Evolutionary conservation across 2,329 filamentous ascomycete genomes (phyloP).

Genomic region (Camillea tinctor): DNA sequence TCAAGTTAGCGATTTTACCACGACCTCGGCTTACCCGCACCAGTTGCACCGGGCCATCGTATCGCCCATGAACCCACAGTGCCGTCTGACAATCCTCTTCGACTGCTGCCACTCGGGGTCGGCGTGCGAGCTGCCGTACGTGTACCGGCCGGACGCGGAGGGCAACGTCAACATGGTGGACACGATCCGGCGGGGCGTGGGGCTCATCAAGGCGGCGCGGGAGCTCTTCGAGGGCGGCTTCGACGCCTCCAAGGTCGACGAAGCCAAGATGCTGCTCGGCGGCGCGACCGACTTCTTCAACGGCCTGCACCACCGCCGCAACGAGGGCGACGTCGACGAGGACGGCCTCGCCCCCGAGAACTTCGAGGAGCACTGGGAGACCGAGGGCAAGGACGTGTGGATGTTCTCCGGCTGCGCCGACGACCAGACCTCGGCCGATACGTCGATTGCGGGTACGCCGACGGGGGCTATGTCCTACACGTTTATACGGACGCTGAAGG

Average conservation of each 20-base stretch:
- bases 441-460: constrained; percentile 34
- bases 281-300: constrained; percentile 55
- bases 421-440: constrained; percentile 40
- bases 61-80: constrained; percentile 47
- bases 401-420: constrained; percentile 42
- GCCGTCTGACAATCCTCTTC: constrained; percentile 55
- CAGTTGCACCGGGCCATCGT: constrained; percentile 52
- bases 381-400: constrained; percentile 40
- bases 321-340: constrained; percentile 40
- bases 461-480: constrained; percentile 41
- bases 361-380: constrained; percentile 40
- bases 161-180: constrained; percentile 56
- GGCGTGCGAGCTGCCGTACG: constrained; percentile 56
- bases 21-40: too few species aligned
- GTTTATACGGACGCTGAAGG: constrained; percentile 33
- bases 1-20: constrained; percentile 1
- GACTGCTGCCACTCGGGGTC: constrained; percentile 63
- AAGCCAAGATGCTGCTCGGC: constrained; percentile 51
- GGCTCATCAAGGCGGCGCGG: constrained; percentile 48
- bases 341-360: constrained; percentile 45
- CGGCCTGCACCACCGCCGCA: constrained; percentile 45
- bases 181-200: constrained; percentile 50
- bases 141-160: constrained; percentile 55
- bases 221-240: constrained; percentile 51
- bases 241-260: constrained; percentile 42